Conservation (phyloP, 202 grass and related monocot species). For the Eragrostis tef region DNA sequence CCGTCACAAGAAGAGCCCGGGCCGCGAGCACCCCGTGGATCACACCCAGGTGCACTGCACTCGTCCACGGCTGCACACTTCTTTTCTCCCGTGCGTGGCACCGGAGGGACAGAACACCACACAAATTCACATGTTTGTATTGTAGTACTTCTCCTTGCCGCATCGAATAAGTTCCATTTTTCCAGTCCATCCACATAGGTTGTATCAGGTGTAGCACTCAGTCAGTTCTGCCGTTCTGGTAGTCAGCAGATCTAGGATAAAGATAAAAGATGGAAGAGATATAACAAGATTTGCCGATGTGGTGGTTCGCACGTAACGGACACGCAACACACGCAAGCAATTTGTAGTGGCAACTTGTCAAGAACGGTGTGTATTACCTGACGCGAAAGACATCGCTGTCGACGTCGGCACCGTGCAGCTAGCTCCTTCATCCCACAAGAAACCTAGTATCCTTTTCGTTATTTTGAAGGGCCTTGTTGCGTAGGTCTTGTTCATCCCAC, state of each 20-base stretch:
- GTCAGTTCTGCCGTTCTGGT: no score
- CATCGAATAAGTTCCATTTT: slow-evolving; percentile 32
- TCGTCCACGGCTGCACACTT: not conserved
- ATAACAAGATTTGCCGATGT: not conserved
- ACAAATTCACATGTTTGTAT: not conserved
- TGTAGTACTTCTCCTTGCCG: slow-evolving; percentile 24
- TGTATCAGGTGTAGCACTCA: not conserved
- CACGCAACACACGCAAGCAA: not conserved
- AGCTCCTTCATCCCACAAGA: not conserved
- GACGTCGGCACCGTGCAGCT: not conserved
- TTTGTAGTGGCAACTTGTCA: not conserved
- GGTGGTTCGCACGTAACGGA: slow-evolving; percentile 29
- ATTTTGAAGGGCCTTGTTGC: not conserved
- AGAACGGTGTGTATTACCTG: not conserved
- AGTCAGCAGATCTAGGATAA: not conserved
- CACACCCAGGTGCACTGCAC: not conserved
- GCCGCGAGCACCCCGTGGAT: not conserved
- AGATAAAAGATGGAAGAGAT: not conserved
- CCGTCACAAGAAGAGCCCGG: not conserved
- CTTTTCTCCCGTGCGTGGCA: slow-evolving; percentile 26
- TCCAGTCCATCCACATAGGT: not conserved
- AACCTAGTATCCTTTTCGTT: slow-evolving; percentile 22
- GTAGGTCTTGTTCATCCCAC: not conserved
- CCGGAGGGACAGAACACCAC: not conserved
- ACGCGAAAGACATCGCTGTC: slow-evolving; percentile 19